Evolutionary conservation across 257 asterid genomes (phyloP).

Genomic region (Nicotiana sylvestris): DNA sequence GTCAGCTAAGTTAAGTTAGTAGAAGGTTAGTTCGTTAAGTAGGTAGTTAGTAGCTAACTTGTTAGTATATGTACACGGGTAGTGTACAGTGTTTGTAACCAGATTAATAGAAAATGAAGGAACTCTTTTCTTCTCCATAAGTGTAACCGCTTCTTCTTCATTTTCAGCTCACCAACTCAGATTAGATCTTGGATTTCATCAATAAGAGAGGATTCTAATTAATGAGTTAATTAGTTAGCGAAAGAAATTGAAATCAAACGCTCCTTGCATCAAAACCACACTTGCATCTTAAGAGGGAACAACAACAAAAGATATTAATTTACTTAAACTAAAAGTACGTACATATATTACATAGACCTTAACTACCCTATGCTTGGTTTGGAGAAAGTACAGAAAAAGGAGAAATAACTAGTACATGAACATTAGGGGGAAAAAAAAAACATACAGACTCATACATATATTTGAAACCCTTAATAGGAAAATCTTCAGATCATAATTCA

Average conservation of each 20-base stretch:
- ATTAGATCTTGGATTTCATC: no score
- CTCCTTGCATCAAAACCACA: not conserved
- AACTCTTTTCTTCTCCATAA: no score
- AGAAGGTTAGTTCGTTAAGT: no score
- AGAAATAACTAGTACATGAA: not conserved
- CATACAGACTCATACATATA: not conserved
- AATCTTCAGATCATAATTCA: not conserved
- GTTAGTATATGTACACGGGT: no score
- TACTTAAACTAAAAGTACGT: not conserved
- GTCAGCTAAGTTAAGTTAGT: no score
- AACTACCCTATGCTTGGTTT: not conserved
- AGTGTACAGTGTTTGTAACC: no score
- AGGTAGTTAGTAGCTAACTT: no score
- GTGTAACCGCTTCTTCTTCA: no score
- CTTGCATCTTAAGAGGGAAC: not conserved
- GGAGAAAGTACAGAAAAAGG: not conserved
- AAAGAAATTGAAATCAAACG: not conserved
- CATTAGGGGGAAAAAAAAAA: no score
- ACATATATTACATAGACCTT: not conserved
- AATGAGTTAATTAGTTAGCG: not conserved
- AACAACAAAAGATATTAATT: not conserved
- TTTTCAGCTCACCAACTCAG: no score
- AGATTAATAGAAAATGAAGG: no score
- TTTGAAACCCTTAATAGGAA: not conserved
- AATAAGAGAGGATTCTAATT: not conserved